phyloP scores from a whole-genome alignment of 2,329 filamentous ascomycete genomes.

The Parastagonospora avenae region DNA sequence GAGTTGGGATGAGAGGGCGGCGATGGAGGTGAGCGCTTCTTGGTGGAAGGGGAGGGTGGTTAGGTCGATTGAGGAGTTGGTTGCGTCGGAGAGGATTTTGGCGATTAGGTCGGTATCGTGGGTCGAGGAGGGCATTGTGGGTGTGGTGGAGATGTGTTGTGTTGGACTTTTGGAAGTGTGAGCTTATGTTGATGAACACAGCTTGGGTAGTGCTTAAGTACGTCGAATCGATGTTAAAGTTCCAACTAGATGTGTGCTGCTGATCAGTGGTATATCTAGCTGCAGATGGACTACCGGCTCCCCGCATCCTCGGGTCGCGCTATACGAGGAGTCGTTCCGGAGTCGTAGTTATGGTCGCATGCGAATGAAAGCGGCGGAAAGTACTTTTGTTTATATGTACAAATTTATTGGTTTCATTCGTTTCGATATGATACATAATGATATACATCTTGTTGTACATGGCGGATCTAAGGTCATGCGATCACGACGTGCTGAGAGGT shows the following conservation, averaged over 20 bases:
- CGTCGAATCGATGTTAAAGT: not conserved
- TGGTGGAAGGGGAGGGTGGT: slow-evolving; percentile 35
- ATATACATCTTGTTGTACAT: too few species aligned
- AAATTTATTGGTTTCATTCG: too few species aligned
- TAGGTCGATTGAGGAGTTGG: slow-evolving; percentile 30
- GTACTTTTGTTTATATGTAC: too few species aligned
- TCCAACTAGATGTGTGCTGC: not conserved
- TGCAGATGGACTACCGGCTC: slow-evolving; percentile 1
- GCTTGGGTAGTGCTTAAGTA: not conserved
- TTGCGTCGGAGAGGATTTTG: slow-evolving; percentile 10
- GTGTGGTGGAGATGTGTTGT: not conserved
- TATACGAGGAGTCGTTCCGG: not conserved
- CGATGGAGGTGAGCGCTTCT: slow-evolving; percentile 36
- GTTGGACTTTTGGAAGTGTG: not conserved
- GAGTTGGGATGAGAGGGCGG: slow-evolving; percentile 17
- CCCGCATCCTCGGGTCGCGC: not conserved
- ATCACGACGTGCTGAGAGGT: too few species aligned
- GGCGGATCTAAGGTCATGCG: too few species aligned
- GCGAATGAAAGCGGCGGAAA: too few species aligned
- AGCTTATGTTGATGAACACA: not conserved
- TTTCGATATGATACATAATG: too few species aligned
- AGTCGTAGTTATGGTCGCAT: too few species aligned
- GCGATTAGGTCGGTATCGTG: not conserved
- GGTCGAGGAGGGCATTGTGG: too few species aligned
- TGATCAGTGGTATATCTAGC: not conserved